phyloP scores from a whole-genome alignment of 2,329 filamentous ascomycete genomes.

The Podosphaera leucotricha region DNA sequence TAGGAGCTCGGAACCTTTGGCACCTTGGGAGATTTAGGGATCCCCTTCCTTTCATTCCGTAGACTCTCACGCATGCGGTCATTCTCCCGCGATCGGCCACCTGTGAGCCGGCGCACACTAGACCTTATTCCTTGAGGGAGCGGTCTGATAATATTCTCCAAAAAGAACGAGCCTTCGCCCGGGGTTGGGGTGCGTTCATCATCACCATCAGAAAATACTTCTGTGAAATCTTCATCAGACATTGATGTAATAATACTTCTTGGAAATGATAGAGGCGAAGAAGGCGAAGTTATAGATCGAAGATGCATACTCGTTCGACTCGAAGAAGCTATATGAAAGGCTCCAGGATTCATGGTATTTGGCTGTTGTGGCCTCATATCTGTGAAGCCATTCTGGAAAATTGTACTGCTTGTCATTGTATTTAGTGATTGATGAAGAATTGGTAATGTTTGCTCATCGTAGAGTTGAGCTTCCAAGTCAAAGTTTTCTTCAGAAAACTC shows the following conservation, averaged over 20 bases:
- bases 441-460: constrained; percentile 80
- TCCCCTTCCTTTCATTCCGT: constrained; percentile 11
- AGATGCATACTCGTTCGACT: constrained; percentile 48
- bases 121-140: constrained; percentile 31
- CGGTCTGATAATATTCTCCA: constrained; percentile 38
- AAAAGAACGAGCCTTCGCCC: constrained; percentile 23
- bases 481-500: constrained; percentile 40
- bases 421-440: constrained; percentile 65
- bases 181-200: constrained; percentile 19
- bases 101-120: constrained; percentile 38
- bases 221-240: constrained; percentile 50
- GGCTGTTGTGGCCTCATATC: constrained; percentile 38
- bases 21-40: constrained; percentile 14
- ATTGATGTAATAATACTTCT: constrained; percentile 34
- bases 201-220: constrained; percentile 60
- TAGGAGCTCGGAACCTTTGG: constrained; percentile 15
- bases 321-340: constrained; percentile 24
- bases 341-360: constrained; percentile 39
- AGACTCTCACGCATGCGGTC: constrained; percentile 14
- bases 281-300: constrained; percentile 67
- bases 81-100: constrained; percentile 20
- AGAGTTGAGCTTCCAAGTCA: constrained; percentile 58
- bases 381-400: constrained; percentile 72
- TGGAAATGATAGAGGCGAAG: constrained; percentile 30
- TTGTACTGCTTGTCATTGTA: constrained; percentile 42